phyloP scores from a whole-genome alignment of 306 rosid genomes.

The Cucumis cinereus region DNA sequence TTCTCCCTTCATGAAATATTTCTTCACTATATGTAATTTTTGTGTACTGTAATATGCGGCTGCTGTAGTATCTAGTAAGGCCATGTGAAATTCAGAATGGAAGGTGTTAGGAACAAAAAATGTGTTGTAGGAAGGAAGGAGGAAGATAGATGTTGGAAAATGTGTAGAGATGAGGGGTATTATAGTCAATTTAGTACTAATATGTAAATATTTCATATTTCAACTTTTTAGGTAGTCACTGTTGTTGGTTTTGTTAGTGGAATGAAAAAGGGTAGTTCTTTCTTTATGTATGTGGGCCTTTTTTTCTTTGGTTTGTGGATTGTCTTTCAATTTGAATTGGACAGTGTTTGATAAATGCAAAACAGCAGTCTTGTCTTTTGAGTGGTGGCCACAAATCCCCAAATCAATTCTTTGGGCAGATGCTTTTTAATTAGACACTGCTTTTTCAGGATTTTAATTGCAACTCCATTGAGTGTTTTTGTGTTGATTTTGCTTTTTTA shows the following conservation, averaged over 20 bases:
- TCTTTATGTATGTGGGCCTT: neutral
- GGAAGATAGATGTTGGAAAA: neutral
- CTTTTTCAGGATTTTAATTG: neutral
- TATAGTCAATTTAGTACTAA: neutral
- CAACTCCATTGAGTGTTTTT: neutral
- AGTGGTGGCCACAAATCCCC: neutral
- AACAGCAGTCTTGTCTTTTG: neutral
- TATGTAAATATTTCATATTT: neutral
- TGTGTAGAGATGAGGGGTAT: neutral
- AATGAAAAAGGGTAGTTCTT: neutral
- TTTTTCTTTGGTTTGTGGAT: neutral
- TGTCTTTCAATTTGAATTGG: neutral
- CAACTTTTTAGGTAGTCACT: neutral
- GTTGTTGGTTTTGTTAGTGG: neutral
- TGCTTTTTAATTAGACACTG: neutral
- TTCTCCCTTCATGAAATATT: neutral
- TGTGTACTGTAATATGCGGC: neutral
- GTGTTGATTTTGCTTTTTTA: neutral
- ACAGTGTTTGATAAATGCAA: neutral
- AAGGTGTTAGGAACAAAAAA: neutral
- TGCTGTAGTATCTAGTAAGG: neutral
- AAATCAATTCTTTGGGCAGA: neutral
- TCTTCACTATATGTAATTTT: neutral
- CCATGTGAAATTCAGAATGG: neutral
- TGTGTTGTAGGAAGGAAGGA: neutral